A percentile compares a stretch with the other conserved stretches of the same genome.
Evolutionary conservation across 192 early-diverging fungal genomes (phyloP).

Genomic region (Podila minutissima): DNA sequence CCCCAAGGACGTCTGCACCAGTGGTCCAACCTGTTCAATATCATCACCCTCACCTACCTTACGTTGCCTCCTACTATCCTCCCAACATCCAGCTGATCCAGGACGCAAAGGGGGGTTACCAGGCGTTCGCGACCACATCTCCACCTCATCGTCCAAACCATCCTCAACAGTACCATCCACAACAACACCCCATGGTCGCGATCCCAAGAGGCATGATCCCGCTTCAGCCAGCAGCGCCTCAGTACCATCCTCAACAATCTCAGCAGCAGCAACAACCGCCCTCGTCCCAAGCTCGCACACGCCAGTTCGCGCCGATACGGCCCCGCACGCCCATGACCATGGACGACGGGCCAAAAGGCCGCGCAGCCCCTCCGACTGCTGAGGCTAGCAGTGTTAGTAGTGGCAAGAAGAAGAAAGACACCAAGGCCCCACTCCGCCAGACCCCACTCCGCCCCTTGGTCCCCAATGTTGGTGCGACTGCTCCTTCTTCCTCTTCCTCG

Average conservation of each 20-base stretch:
- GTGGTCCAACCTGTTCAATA: slow-evolving; percentile 24
- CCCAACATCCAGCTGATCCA: slow-evolving; percentile 18
- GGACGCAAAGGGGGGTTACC: slow-evolving; percentile 1
- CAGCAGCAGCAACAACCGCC: slow-evolving; percentile 5
- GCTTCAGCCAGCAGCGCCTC: slow-evolving; percentile 4
- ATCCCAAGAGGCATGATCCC: slow-evolving; percentile 18
- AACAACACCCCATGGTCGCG: slow-evolving; percentile 2
- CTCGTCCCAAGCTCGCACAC: neutral
- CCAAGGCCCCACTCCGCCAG: slow-evolving; percentile 3
- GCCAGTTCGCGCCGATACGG: slow-evolving; percentile 45
- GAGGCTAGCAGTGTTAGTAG: neutral
- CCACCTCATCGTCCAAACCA: neutral
- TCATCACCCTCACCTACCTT: slow-evolving; percentile 30
- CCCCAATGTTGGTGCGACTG: slow-evolving; percentile 8
- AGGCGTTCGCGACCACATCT: neutral
- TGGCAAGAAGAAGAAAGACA: slow-evolving; percentile 23
- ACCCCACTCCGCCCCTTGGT: slow-evolving; percentile 26
- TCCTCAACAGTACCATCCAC: neutral
- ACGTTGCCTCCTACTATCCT: slow-evolving; percentile 51
- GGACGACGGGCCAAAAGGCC: slow-evolving; percentile 42
- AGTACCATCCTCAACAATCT: slow-evolving; percentile 3
- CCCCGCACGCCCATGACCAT: slow-evolving; percentile 33
- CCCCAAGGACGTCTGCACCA: slow-evolving; percentile 29
- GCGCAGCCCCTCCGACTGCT: slow-evolving; percentile 23
- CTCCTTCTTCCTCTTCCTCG: neutral